Evolutionary conservation across 208 protist species (phyloP), one percentile per base, ranked within the genome.

Genomic region (Trypanosoma cruzi): DNA sequence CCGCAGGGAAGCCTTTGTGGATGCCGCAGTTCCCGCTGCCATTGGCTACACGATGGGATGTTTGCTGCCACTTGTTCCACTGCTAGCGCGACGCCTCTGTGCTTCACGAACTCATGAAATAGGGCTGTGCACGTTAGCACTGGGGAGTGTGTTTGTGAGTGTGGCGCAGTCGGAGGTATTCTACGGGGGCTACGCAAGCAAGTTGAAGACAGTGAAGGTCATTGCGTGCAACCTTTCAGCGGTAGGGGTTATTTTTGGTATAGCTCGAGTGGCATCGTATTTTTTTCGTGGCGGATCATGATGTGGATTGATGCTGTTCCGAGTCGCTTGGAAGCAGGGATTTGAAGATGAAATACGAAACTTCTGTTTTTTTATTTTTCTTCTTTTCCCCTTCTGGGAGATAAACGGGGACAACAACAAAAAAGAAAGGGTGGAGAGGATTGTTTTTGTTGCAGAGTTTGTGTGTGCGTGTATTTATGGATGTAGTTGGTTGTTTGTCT

Each of bases 81-180:
- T 84, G 11, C 36, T 56, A 8, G 24, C 53, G 5, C 36, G 26
- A 24, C 32, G 32, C 20, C 37, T 62, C 0, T 22, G 57, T 22
- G n/a, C 26, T 10, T 22, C 50, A 31, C 72, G 29, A 6, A 28
- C 42, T 20, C 36, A 71, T 34, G 53, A 29, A 29, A 1, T 63
- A 24, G 46, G 26, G 28, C 57, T 64, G 7, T 79, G 73, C 22
- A 57, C 79, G 3, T 75, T 90, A 13, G 60, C 53, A 0, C 24
- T 32, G 8, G 73, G 76, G n/a, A 73, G 72, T 26, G 68, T 77
- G 8, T 20, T 71, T 10, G 44, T 89, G 24, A 85, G 83, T 64
- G 79, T 79, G 18, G 68, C 74, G 22, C 81, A 93, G 64, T 86
- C 85, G 24, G 85, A 92, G 66, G 79, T 95, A 2, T 93, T 92